Evolutionary conservation across 176 grass and related monocot genomes (phyloP).

Genomic region (Musa schizocarpa): DNA sequence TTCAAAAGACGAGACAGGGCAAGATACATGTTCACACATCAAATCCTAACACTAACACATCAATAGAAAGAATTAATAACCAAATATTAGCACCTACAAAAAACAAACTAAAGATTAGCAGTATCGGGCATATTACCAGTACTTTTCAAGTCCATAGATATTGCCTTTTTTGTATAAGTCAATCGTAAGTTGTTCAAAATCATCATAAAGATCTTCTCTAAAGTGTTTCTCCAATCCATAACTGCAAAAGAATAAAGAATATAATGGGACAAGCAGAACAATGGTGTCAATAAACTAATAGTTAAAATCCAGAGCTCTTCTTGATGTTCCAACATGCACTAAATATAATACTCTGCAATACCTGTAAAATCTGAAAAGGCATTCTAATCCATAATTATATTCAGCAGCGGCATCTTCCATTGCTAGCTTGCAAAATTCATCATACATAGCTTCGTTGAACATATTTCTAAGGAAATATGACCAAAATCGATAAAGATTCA

Average conservation of each 20-base stretch:
- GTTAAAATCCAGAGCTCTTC: neutral
- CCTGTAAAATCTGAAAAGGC: slow-evolving; percentile 99
- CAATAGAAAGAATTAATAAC: neutral
- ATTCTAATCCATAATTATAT: slow-evolving; percentile 92
- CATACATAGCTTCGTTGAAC: slow-evolving; percentile 86
- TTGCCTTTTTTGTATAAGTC: slow-evolving; percentile 71
- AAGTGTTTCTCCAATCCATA: slow-evolving; percentile 98
- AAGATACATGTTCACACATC: too few species aligned
- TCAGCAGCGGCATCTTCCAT: slow-evolving; percentile 78
- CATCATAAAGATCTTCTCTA: slow-evolving; percentile 70
- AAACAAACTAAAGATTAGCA: neutral
- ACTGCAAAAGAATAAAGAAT: slow-evolving; percentile 40
- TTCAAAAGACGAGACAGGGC: too few species aligned
- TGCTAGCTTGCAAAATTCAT: slow-evolving; percentile 73
- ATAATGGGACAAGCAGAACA: neutral
- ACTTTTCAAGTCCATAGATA: slow-evolving; percentile 98
- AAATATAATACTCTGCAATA: slow-evolving; percentile 9
- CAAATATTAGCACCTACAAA: neutral
- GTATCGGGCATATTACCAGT: slow-evolving; percentile 53
- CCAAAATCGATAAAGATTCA: slow-evolving; percentile 95
- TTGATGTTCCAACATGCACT: neutral
- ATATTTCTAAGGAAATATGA: slow-evolving; percentile 93
- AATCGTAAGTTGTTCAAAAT: slow-evolving; percentile 78
- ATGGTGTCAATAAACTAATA: too few species aligned
- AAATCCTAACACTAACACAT: too few species aligned